Evolutionary conservation across 2,329 filamentous ascomycete species (phyloP), one percentile per base, ranked within the genome.

Genomic region (Fonsecaea pugnacius): DNA sequence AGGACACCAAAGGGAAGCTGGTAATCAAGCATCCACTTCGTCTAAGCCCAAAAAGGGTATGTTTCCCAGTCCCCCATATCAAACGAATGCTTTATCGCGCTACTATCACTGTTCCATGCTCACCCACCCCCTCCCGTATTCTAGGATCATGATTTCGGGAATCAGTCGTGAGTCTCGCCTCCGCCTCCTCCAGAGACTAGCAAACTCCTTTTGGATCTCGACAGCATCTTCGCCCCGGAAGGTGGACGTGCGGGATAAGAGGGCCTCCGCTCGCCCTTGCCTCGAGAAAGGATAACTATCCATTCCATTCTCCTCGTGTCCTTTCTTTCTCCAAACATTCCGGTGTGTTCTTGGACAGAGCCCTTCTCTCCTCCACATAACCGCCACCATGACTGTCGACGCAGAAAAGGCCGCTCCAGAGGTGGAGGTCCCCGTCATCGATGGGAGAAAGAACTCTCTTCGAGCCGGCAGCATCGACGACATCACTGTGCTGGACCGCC

Each of bases 401-500:
- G 35, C 64, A 16, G 65, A 69, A 60, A 69, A 69, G 43, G 33
- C 38, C 24, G n/a, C 57, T 21, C 54, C 62, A 4, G 33, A 10
- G 18, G 46, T 48, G 32, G 62, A 69, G 14, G 57, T 48, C 16
- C 57, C 67, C n/a, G 58, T 64, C 36, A 21, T 57, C n/a, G 64
- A 55, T 9, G 67, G 53, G 14, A 48, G 62, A 51, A 53, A 21
- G 30, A 33, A 51, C 38, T 69, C 66, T 30, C 24, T 60, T 27
- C 21, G 54, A 57, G 82, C 83, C 14, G 69, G 69, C 53, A 67
- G 60, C 35, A 40, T 76, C 71, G 63, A 73, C 18, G 73, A 74
- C 43, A 72, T 75, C 61, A 72, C 71, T 24, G 69, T 75, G 12
- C 73, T 80, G 27, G 74, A 75, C 30, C 67, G 75, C n/a, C 76